Evolutionary conservation across 495 filamentous ascomycete genomes (phyloP).

Genomic region (Aspergillus sclerotioniger): DNA sequence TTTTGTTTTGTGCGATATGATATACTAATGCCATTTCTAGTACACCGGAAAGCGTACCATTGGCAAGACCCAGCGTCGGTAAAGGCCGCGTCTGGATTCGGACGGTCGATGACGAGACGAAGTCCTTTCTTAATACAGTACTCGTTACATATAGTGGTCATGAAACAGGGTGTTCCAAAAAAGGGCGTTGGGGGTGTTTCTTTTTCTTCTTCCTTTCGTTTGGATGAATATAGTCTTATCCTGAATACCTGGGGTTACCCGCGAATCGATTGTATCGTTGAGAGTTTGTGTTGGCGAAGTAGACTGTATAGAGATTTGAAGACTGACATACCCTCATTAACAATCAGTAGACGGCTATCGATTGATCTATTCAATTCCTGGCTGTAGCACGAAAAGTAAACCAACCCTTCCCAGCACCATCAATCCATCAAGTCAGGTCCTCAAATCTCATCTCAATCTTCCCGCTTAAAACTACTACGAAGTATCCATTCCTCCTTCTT

Average conservation of each 20-base stretch:
- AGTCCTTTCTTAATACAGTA: conserved; percentile 26
- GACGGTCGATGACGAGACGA: conserved; percentile 26
- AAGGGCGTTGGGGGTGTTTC: conserved; percentile 23
- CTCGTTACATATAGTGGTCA: conserved; percentile 17
- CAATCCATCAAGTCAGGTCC: too few species aligned
- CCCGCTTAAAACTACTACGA: too few species aligned
- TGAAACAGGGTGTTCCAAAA: conserved; percentile 25
- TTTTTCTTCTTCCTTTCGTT: conserved; percentile 10
- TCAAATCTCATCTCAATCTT: too few species aligned
- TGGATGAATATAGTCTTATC: conserved; percentile 4
- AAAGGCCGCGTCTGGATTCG: conserved; percentile 17
- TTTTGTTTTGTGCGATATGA: conserved; percentile 4
- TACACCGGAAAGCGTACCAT: conserved; percentile 58
- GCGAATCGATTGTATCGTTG: conserved; percentile 2
- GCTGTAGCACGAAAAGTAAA: too few species aligned
- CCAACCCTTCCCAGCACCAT: too few species aligned
- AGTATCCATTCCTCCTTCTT: too few species aligned
- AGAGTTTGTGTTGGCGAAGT: background rate
- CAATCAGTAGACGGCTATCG: too few species aligned
- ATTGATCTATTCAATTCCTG: too few species aligned
- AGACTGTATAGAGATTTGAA: background rate
- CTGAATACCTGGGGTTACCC: background rate
- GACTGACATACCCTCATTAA: background rate
- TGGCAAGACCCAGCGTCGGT: conserved; percentile 59
- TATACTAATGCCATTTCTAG: conserved; percentile 27